Evolutionary conservation across 2,329 filamentous ascomycete species (phyloP).

Genomic region (Paramyrothecium sp.): DNA sequence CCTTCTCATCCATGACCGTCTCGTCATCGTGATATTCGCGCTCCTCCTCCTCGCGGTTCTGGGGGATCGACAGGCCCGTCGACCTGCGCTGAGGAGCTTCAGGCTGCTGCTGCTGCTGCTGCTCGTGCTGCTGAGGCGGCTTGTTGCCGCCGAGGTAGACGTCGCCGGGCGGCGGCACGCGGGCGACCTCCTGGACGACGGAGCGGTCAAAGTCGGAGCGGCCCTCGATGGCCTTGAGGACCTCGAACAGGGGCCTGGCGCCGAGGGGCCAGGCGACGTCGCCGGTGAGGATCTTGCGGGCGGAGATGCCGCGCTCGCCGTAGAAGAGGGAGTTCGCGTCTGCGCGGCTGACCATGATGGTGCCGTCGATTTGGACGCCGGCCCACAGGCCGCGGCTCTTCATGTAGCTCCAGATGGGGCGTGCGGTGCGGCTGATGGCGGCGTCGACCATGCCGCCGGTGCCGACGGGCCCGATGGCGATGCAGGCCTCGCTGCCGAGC

Average conservation of each 20-base stretch:
- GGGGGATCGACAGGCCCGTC: background rate
- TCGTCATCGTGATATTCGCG: slow-evolving; percentile 10
- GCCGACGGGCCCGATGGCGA: slow-evolving; percentile 57
- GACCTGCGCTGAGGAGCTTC: background rate
- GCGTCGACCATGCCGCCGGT: slow-evolving; percentile 58
- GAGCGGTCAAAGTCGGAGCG: slow-evolving; percentile 18
- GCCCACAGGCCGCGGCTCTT: slow-evolving; percentile 80
- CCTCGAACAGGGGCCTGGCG: slow-evolving; percentile 35
- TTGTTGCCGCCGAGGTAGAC: slow-evolving; percentile 25
- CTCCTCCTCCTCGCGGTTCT: slow-evolving; percentile 5
- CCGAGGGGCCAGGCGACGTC: slow-evolving; percentile 39
- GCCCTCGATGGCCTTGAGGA: slow-evolving; percentile 37
- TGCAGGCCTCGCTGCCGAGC: slow-evolving; percentile 67
- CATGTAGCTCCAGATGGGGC: slow-evolving; percentile 77
- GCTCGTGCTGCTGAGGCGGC: slow-evolving; percentile 3
- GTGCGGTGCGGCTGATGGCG: slow-evolving; percentile 28
- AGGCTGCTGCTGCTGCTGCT: slow-evolving; percentile 18
- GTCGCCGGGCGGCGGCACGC: slow-evolving; percentile 16
- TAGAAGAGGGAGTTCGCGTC: slow-evolving; percentile 83
- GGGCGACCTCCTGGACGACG: slow-evolving; percentile 23
- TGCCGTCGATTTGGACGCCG: slow-evolving; percentile 78
- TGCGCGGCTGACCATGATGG: slow-evolving; percentile 70
- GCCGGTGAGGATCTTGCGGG: slow-evolving; percentile 31
- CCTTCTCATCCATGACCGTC: slow-evolving; percentile 21
- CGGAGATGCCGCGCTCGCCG: slow-evolving; percentile 47